Evolutionary conservation across 2,329 filamentous ascomycete genomes (phyloP).

Genomic region (Sporothrix euskadiensis): DNA sequence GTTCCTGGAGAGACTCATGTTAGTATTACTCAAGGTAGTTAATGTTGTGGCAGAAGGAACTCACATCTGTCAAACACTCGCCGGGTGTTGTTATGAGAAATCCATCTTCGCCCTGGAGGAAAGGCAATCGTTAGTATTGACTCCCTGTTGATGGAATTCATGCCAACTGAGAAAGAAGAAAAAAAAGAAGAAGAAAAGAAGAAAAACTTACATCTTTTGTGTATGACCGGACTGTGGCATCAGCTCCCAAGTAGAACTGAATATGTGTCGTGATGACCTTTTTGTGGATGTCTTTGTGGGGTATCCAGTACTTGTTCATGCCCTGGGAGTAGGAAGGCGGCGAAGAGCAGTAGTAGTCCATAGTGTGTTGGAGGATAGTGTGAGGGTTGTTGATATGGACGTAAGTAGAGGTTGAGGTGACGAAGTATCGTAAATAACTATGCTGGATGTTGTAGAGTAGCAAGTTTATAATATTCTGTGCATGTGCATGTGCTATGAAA

Average conservation of each 20-base stretch:
- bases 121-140: not conserved
- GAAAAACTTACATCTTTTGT: conserved; percentile 52
- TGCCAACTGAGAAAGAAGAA: not conserved
- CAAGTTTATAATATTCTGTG: not conserved
- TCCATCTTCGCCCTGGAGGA: conserved; percentile 58
- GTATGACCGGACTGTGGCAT: conserved; percentile 58
- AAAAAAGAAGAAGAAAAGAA: too few species aligned
- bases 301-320: conserved; percentile 63
- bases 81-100: conserved; percentile 61
- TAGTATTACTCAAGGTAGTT: not conserved
- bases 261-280: conserved; percentile 61
- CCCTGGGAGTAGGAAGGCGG: conserved; percentile 37
- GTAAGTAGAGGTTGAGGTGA: not conserved
- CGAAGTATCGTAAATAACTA: not conserved
- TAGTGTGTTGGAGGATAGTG: not conserved
- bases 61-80: conserved; percentile 60
- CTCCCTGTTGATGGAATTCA: not conserved
- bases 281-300: conserved; percentile 60
- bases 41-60: conserved; percentile 33
- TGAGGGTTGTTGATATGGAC: not conserved
- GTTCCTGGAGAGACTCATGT: conserved; percentile 48
- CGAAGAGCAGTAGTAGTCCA: conserved; percentile 13
- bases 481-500: not conserved
- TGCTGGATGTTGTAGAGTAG: not conserved
- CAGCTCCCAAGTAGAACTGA: conserved; percentile 59